Conservation (phyloP, 352 stramenopile species). For the Globisporangium parvum region DNA sequence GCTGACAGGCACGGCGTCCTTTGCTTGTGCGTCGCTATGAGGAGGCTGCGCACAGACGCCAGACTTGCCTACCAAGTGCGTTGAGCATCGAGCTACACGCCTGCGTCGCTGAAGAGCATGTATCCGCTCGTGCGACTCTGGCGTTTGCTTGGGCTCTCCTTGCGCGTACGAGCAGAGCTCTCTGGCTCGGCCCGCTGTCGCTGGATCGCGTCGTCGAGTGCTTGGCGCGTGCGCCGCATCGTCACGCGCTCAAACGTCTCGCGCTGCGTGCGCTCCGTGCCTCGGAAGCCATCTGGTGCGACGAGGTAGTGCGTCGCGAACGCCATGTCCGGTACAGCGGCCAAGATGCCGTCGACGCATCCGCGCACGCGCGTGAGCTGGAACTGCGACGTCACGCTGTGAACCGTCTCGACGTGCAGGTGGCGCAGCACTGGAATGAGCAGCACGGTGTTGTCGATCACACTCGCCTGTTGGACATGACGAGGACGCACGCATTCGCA, state of each 20-base stretch:
- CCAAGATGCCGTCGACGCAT: slow-evolving; percentile 27
- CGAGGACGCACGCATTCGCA: neutral
- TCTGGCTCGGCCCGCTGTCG: slow-evolving; percentile 11
- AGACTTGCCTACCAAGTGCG: too few relatives aligned
- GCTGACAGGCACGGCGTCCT: neutral
- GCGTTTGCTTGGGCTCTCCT: neutral
- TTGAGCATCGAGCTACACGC: too few relatives aligned
- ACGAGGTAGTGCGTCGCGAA: slow-evolving; percentile 26
- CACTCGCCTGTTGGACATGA: slow-evolving; percentile 17
- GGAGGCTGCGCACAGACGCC: too few relatives aligned
- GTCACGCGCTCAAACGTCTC: slow-evolving; percentile 7
- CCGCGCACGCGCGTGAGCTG: slow-evolving; percentile 22
- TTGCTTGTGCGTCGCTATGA: neutral
- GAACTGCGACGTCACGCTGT: slow-evolving; percentile 33
- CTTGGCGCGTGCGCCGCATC: neutral
- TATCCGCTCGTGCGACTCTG: neutral
- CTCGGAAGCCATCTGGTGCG: slow-evolving; percentile 17
- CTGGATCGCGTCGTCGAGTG: slow-evolving; percentile 19
- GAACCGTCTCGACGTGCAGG: slow-evolving; percentile 23
- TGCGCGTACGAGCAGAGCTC: neutral
- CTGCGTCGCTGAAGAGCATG: too few relatives aligned
- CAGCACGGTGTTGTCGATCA: slow-evolving; percentile 32
- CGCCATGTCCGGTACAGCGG: slow-evolving; percentile 13
- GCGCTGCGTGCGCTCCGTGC: slow-evolving; percentile 8
- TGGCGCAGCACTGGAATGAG: slow-evolving; percentile 24